Evolutionary conservation across 73 alveolate genomes (phyloP).

Genomic region (Symbiodinium pilosum): DNA sequence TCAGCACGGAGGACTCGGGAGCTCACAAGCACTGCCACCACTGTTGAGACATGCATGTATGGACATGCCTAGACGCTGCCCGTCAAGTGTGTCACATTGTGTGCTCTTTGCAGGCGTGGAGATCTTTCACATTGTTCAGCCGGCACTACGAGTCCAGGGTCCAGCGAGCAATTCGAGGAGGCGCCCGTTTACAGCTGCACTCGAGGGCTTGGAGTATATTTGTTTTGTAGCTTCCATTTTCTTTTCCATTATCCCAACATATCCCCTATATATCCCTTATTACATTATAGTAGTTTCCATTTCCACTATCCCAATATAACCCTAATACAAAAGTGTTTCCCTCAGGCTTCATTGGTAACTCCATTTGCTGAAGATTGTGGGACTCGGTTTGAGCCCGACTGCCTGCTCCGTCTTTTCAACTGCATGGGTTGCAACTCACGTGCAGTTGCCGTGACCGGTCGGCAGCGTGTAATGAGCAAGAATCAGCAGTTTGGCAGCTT

Average conservation of each 20-base stretch:
- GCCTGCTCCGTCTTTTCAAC: too few species aligned
- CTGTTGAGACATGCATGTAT: neutral
- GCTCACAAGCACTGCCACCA: neutral
- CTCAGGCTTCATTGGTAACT: neutral
- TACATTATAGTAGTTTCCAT: too few species aligned
- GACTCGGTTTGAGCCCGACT: too few species aligned
- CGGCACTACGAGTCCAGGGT: conserved; percentile 3
- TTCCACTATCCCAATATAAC: too few species aligned
- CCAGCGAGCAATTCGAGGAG: neutral
- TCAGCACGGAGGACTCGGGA: conserved; percentile 5
- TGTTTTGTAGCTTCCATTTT: neutral
- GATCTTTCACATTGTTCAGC: neutral
- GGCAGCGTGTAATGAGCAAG: too few species aligned
- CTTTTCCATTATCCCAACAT: too few species aligned
- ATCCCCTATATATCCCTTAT: too few species aligned
- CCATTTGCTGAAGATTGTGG: neutral
- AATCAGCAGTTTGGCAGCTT: too few species aligned
- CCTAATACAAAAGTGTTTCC: too few species aligned
- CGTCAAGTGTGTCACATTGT: neutral
- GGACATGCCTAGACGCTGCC: neutral
- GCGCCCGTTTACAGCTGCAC: neutral
- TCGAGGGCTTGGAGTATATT: neutral
- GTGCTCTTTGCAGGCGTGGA: neutral
- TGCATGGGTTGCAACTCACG: too few species aligned
- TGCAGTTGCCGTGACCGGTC: too few species aligned